Conservation (phyloP, 371 early-diverging fungal genomes). For the Actinomortierella wolfii region DNA sequence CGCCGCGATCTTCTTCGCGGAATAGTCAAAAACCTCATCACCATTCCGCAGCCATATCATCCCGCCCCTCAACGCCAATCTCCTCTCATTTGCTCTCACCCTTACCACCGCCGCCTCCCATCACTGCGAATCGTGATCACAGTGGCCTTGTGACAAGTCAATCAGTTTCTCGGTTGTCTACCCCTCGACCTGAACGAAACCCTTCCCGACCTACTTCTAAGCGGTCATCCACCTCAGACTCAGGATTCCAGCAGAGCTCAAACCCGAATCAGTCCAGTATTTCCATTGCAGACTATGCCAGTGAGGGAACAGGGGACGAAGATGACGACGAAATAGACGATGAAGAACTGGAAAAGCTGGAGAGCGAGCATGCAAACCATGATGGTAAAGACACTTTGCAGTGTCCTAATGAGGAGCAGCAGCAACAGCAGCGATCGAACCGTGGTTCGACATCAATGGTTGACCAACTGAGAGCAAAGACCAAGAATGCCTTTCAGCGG, state of each 20-base stretch:
- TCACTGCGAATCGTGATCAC: background rate
- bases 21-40: background rate
- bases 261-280: too few relatives aligned
- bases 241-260: too few relatives aligned
- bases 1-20: conserved; percentile 39
- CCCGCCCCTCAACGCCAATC: background rate
- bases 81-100: background rate
- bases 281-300: background rate
- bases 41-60: background rate
- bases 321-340: background rate
- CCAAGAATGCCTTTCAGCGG: conserved; percentile 23
- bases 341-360: too few relatives aligned
- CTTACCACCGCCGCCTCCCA: background rate
- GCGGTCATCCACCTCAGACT: too few relatives aligned
- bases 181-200: too few relatives aligned
- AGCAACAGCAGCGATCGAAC: too few relatives aligned
- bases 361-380: too few relatives aligned
- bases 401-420: too few relatives aligned
- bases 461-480: conserved; percentile 28
- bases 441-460: conserved; percentile 10
- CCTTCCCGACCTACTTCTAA: too few relatives aligned
- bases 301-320: conserved; percentile 8
- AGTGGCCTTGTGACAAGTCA: too few relatives aligned
- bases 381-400: too few relatives aligned
- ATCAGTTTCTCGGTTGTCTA: too few relatives aligned